These are phyloP conservation scores for Aspergillus wentii DNA, from an alignment of 495 filamentous ascomycete genomes.

Conservation along the genomic window DNA sequence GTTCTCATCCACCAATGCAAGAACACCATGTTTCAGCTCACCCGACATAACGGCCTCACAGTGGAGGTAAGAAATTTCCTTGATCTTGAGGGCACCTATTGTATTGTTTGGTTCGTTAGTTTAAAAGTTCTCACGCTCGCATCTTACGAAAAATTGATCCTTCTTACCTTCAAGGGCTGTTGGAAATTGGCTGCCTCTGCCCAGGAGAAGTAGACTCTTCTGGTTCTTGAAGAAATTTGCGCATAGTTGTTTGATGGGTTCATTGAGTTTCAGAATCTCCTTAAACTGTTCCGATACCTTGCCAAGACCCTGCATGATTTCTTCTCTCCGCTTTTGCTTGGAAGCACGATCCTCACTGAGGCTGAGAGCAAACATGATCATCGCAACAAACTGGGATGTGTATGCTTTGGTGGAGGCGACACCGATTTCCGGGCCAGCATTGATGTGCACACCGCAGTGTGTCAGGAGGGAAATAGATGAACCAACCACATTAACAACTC, in stretches of 20 bases:
- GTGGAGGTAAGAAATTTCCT: slow-evolving; percentile 99
- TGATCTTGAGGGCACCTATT: slow-evolving; percentile 90
- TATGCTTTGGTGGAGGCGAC: slow-evolving; percentile 99
- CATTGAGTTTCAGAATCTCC: slow-evolving; percentile 82
- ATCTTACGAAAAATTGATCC: too few relatives aligned
- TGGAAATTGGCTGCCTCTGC: slow-evolving; percentile 92
- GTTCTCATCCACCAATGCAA: slow-evolving; percentile 95
- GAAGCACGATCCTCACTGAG: slow-evolving; percentile 93
- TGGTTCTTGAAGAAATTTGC: slow-evolving; percentile 90
- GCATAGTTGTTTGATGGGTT: slow-evolving; percentile 89
- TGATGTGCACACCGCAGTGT: slow-evolving; percentile 99
- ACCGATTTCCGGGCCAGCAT: slow-evolving; percentile 97
- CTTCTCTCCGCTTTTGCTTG: slow-evolving; percentile 86
- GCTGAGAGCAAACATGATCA: slow-evolving; percentile 98
- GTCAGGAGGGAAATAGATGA: slow-evolving; percentile 97
- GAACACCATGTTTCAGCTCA: slow-evolving; percentile 96
- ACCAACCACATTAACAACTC: slow-evolving; percentile 96
- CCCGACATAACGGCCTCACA: slow-evolving; percentile 99
- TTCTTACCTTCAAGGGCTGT: slow-evolving; percentile 85
- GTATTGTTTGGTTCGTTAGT: slow-evolving; percentile 14
- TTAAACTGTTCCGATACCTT: slow-evolving; percentile 89
- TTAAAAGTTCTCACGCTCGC: too few relatives aligned
- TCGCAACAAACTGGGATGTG: slow-evolving; percentile 96
- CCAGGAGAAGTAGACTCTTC: slow-evolving; percentile 89
- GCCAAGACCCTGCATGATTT: slow-evolving; percentile 91